Base-by-base conservation (phyloP, 345 rosid genomes). In the Brassica napus region DNA sequence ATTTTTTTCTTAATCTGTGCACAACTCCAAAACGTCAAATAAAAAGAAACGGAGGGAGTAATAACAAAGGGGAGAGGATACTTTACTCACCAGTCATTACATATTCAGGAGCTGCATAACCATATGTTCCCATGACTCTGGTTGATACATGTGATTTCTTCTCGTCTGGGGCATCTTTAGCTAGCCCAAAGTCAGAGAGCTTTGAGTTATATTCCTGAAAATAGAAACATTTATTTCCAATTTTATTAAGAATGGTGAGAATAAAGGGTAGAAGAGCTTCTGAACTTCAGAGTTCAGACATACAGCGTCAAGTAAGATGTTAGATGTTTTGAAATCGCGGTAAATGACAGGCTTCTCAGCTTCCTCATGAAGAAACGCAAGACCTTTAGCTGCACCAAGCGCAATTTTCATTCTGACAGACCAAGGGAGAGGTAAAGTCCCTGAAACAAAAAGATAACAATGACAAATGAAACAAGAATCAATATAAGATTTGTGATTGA, bases 341-440 rank as follows among this genome's bases (percentile, higher is more conserved):
- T 91, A 91, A 74, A 91, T 91, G 72, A 91, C 92, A 2, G 92
- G 88, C 82, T 85, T 88, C 81, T 89, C 92, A 49, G 94, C 97
- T 83, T 91, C 97, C 71, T 90, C 92, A 0, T 91, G 97, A 78
- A 91, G 97, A 82, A 91, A 91, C 70, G 97, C 81, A 3, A 91
- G 92, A 71, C 97, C 97, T 77, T 86, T 89, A 9, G 97, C 94
- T 78, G 97, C 97, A 79, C 92, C 94, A 59, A 88, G 86, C 23
- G 92, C 94, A 30, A 91, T 87, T 76, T 91, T 90, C 91, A 91
- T 90, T 86, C 97, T 85, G 28, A 89, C 89, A 64, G 91, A 86
- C 97, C 97, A 91, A 24, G 97, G 94, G 73, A 91, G 94, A 35
- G 97, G 94, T 84, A 91, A 84, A 73, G 97, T 86, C 85, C 94